Evolutionary conservation across 2,329 filamentous ascomycete genomes (phyloP), one percentile per base, ranked within the genome.

Genomic region (Leptodontidium sp.): DNA sequence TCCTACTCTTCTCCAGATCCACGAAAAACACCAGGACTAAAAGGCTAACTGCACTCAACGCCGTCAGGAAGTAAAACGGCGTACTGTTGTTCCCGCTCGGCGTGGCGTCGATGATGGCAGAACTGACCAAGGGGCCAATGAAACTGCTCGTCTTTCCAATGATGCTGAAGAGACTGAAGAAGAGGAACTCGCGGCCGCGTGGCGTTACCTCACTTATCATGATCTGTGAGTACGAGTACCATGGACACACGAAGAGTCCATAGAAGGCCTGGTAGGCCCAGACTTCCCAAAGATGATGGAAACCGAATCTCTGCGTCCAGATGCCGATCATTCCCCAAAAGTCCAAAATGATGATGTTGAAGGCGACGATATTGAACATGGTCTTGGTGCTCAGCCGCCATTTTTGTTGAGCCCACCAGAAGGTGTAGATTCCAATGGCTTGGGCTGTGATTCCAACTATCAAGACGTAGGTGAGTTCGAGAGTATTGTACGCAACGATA

Each of bases 101-200:
- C 6, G 83, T 84, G 0, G 86, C 86, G 75, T 91, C 89, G 66
- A 92, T 91, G 68, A 92, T 92, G 6, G 89, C 90, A 70, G 85
- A 88, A 67, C 86, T 88, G n/a, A 92, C 88, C 32, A 92, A 80
- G 0, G 90, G 90, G 0, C 90, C 90, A 66, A 92, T 90, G 73
- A 91, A 91, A 0, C 85, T 87, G 8, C 85, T 88, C 0, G 89
- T 89, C 79, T 92, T 92, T 55, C 89, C 89, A 35, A 91, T 86
- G 73, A 91, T 90, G 70, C 85, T 88, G 79, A 91, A 91, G 1
- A 92, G 78, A 58, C 84, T 86, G 83, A 92, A 92, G 82, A 92
- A 92, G 12, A 92, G 80, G 73, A 91, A 91, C 72, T 91, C 90
- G 74, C 91, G 53, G 17, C 61, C 52, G 6, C 57, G 61, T 21